A percentile compares a stretch with the other conserved stretches of the same genome.
Conservation (phyloP, 176 grass and related monocot species). For the Bothriochloa decipiens region DNA sequence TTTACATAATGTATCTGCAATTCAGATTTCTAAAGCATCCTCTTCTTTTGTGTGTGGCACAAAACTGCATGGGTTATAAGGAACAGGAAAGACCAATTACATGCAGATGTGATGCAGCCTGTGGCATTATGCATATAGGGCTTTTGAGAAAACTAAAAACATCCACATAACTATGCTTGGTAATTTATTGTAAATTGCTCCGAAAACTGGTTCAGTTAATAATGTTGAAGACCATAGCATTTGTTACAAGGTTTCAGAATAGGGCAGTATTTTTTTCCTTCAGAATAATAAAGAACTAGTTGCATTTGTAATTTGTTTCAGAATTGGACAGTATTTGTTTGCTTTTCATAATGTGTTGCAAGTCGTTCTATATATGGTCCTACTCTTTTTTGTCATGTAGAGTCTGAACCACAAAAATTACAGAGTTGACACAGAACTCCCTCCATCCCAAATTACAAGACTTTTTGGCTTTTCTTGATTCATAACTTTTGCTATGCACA, state of each 20-base stretch:
- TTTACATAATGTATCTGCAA: neutral
- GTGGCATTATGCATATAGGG: too few species aligned
- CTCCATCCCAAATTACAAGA: too few species aligned
- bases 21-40: neutral
- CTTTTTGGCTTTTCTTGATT: too few species aligned
- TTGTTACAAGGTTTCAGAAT: neutral
- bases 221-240: neutral
- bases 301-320: neutral
- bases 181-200: slow-evolving; percentile 2
- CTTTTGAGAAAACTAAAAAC: neutral
- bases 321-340: neutral
- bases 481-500: too few species aligned
- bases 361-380: neutral
- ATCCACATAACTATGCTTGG: neutral
- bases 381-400: neutral
- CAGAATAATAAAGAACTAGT: neutral
- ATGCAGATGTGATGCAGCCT: neutral
- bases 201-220: neutral
- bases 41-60: neutral
- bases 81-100: neutral
- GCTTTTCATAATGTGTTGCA: neutral
- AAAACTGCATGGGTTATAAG: neutral
- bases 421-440: neutral
- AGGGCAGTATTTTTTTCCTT: neutral
- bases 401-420: neutral